A percentile compares a stretch with the other conserved stretches of the same genome.
phyloP scores from a whole-genome alignment of 2,329 filamentous ascomycete genomes.

The Dryadomyces sulphureus region DNA sequence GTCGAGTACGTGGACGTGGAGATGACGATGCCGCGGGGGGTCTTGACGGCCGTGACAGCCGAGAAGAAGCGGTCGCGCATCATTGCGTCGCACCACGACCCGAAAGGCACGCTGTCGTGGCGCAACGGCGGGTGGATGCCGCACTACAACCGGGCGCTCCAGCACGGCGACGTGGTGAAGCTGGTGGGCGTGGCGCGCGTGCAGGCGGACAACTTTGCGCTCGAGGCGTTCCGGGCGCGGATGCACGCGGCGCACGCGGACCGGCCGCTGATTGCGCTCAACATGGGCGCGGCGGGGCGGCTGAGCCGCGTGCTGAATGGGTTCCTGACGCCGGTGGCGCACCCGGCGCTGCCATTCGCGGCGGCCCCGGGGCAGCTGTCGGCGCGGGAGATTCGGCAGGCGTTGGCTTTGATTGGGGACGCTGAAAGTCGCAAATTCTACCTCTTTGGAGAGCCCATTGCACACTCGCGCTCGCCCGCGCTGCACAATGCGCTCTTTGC shows the following conservation, averaged over 20 bases:
- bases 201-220: slow-evolving; percentile 74
- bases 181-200: slow-evolving; percentile 67
- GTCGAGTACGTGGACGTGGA: slow-evolving; percentile 91
- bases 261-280: slow-evolving; percentile 83
- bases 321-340: slow-evolving; percentile 90
- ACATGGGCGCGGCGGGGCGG: slow-evolving; percentile 83
- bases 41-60: slow-evolving; percentile 54
- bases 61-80: slow-evolving; percentile 61
- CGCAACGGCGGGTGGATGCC: slow-evolving; percentile 82
- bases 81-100: slow-evolving; percentile 93
- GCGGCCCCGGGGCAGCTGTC: slow-evolving; percentile 90
- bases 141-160: slow-evolving; percentile 77
- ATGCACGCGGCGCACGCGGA: slow-evolving; percentile 53
- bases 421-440: slow-evolving; percentile 62
- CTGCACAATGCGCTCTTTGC: slow-evolving; percentile 79
- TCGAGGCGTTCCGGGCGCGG: slow-evolving; percentile 66
- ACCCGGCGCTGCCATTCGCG: slow-evolving; percentile 77
- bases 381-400: slow-evolving; percentile 71
- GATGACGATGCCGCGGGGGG: slow-evolving; percentile 66
- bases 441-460: slow-evolving; percentile 76
- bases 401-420: slow-evolving; percentile 63
- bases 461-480: slow-evolving; percentile 68
- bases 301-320: slow-evolving; percentile 79
- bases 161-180: slow-evolving; percentile 89
- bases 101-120: slow-evolving; percentile 67